A percentile compares a stretch with the other conserved stretches of the same genome.
Evolutionary conservation across 768 basidiomycete genomes (phyloP).

Genomic region (Trichaptum fuscoviolaceum): DNA sequence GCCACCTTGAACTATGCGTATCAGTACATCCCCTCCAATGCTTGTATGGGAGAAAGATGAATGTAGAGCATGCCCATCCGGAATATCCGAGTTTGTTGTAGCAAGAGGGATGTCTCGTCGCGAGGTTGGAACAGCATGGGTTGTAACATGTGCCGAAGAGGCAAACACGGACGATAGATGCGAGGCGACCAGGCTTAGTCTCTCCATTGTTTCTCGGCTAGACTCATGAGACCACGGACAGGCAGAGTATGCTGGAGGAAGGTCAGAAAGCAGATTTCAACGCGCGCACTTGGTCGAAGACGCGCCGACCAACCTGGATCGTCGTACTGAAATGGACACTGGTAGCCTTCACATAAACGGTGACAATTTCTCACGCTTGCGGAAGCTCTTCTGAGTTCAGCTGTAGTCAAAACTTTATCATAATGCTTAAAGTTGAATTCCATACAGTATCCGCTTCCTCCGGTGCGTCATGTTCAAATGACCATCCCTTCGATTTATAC

Average conservation of each 20-base stretch:
- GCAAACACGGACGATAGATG: conserved; percentile 64
- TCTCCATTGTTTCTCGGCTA: conserved; percentile 19
- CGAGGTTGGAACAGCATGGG: conserved; percentile 52
- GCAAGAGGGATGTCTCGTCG: conserved; percentile 50
- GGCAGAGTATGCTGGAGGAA: not conserved
- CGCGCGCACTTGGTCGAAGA: not conserved
- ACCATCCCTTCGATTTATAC: not conserved
- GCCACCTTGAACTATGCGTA: conserved; percentile 71
- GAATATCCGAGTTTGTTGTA: conserved; percentile 36
- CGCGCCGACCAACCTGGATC: no score
- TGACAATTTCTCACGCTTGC: no score
- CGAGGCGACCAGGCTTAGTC: conserved; percentile 42
- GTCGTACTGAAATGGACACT: no score
- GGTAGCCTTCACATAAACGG: no score
- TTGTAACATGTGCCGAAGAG: conserved; percentile 38
- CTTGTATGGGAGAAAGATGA: conserved; percentile 53
- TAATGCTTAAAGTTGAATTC: not conserved
- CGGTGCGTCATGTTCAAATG: not conserved
- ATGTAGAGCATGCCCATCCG: conserved; percentile 69
- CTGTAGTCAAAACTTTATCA: not conserved
- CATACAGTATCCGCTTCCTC: not conserved
- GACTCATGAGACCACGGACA: not conserved
- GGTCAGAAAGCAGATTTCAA: not conserved
- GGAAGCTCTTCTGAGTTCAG: no score
- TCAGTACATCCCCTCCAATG: conserved; percentile 58